Evolutionary conservation across 1,284 basidiomycete genomes (phyloP).

Genomic region (Coniophora puteana): DNA sequence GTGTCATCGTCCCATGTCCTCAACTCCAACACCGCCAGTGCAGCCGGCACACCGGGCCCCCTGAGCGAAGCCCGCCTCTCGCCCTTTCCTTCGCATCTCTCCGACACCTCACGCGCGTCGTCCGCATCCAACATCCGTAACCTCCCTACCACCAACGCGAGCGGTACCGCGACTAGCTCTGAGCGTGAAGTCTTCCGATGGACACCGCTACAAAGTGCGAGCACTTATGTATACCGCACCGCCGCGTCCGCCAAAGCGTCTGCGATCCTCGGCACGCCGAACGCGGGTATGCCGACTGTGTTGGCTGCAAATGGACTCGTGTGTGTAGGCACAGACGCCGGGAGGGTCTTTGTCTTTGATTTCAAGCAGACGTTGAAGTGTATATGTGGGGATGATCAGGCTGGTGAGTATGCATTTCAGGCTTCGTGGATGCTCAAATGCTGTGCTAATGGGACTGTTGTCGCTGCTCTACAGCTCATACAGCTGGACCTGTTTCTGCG

Average conservation of each 20-base stretch:
- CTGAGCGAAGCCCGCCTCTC: constrained; percentile 41
- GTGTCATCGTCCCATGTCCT: too few relatives aligned
- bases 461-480: constrained; percentile 51
- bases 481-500: constrained; percentile 82
- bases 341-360: constrained; percentile 82
- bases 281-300: constrained; percentile 70
- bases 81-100: constrained; percentile 63
- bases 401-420: constrained; percentile 45
- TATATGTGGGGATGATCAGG: constrained; percentile 66
- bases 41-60: constrained; percentile 41
- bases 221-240: constrained; percentile 50
- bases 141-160: constrained; percentile 28
- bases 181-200: constrained; percentile 72
- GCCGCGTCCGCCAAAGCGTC: constrained; percentile 55
- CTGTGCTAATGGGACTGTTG: constrained; percentile 12
- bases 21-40: too few relatives aligned
- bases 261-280: constrained; percentile 53
- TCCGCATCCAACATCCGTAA: constrained; percentile 61
- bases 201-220: constrained; percentile 67
- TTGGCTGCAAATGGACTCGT: constrained; percentile 86
- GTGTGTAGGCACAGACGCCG: constrained; percentile 83
- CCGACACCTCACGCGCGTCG: constrained; percentile 65
- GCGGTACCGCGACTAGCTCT: constrained; percentile 20
- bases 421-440: constrained; percentile 14
- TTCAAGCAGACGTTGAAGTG: constrained; percentile 85